Base-by-base conservation (phyloP, 176 grass and related monocot genomes). In the Musa beccarii region DNA sequence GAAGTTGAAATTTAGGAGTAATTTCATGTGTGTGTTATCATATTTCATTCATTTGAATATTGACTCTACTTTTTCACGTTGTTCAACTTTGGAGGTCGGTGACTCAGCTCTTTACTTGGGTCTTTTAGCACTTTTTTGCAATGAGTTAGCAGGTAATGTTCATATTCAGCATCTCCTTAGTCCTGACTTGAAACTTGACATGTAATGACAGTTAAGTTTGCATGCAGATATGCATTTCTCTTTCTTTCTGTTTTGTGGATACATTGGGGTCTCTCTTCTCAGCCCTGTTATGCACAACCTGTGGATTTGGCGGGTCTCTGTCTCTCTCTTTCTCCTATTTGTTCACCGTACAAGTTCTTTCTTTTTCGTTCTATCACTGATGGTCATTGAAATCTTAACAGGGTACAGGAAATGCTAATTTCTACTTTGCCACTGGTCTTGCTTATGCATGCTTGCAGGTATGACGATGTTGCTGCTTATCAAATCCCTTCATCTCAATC, bases 381-480 rank as follows among this genome's bases (percentile, higher is more conserved):
- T 79, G 76, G 53, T 59, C 66, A 22, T 23, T 59, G 12, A 72
- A 67, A 89, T 56, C 63, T 78, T 76, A 28, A 57, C 83, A 93
- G 90, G 90, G 90, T 50, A 93, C 90, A 69, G 95, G 95, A 74
- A 99, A 99, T 76, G 90, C 95, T 74, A 99, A 99, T 89, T 99
- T 99, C 76, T 99, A 99, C 66, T 89, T 94, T 63, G 95, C 90
- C 17, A 99, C 95, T 0, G 86, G 95, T 57, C 80, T 94, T 68
- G 86, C 90, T 66, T 99, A 94, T 91, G 89, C 90, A 49, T 98
- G 95, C 82, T 85, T 98, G 83, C 95, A 98, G 95, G 95, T 98
- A 91, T 53, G 23, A 28, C 0, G 15, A 16, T 68, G 21, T 43
- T 17, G 29, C 10, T 68, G 11, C 24, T 43, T 14, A 26, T 49